Evolutionary conservation across 768 basidiomycete genomes (phyloP).

Genomic region (Rhodotorula toruloides): DNA sequence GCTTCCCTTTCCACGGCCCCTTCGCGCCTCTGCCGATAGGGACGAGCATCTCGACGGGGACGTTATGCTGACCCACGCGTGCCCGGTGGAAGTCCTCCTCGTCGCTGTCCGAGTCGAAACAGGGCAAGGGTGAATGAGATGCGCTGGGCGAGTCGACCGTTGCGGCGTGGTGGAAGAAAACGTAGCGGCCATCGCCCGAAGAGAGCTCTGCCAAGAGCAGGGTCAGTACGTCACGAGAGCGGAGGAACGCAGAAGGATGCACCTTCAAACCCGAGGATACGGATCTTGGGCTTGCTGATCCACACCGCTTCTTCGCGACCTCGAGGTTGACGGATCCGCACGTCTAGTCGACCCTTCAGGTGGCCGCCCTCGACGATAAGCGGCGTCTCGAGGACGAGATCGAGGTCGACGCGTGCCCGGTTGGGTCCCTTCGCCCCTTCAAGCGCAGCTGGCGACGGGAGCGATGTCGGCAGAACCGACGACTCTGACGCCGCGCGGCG

Average conservation of each 20-base stretch:
- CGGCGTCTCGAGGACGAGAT: slow-evolving; percentile 70
- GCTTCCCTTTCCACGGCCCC: slow-evolving; percentile 55
- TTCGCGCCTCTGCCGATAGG: slow-evolving; percentile 58
- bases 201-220: slow-evolving; percentile 31
- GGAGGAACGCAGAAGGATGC: slow-evolving; percentile 15
- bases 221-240: background rate
- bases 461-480: slow-evolving; percentile 2
- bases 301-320: slow-evolving; percentile 58
- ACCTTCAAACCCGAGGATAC: slow-evolving; percentile 81
- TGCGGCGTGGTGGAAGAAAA: slow-evolving; percentile 73
- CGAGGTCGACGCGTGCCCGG: slow-evolving; percentile 69
- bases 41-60: slow-evolving; percentile 70
- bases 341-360: slow-evolving; percentile 64
- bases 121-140: slow-evolving; percentile 47
- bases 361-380: slow-evolving; percentile 72
- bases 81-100: slow-evolving; percentile 61
- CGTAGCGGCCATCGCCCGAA: slow-evolving; percentile 58
- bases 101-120: slow-evolving; percentile 47
- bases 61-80: slow-evolving; percentile 60
- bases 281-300: slow-evolving; percentile 68
- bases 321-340: slow-evolving; percentile 58
- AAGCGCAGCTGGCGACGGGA: slow-evolving; percentile 49
- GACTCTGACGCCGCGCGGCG: slow-evolving; percentile 9
- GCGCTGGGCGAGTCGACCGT: slow-evolving; percentile 52
- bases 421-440: slow-evolving; percentile 65